Evolutionary conservation across 1,284 basidiomycete species (phyloP), one percentile per base, ranked within the genome.

Genomic region (Sporisorium iseilematis-ciliati): DNA sequence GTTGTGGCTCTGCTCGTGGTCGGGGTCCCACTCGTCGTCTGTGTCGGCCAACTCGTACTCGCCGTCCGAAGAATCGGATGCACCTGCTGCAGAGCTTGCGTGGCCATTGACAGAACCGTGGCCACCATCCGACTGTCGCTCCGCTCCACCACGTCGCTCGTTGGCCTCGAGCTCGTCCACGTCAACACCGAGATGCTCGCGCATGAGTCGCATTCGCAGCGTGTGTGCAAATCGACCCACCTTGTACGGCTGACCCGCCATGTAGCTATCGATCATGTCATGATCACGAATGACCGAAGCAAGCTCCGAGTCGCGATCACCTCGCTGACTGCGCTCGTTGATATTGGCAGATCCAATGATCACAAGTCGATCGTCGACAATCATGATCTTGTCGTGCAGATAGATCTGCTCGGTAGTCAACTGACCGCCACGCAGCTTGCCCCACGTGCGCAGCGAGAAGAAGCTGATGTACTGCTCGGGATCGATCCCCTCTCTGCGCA

Each of bases 281-380:
- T 95, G 97, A 83, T 99, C 96, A 64, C 95, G 89, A 57, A 99
- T 92, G 50, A 99, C 91, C 43, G 92, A 91, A 5, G 95, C 93
- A 21, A 99, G 87, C 85, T 99, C 96, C 6, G 95, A 97, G 86
- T 99, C 96, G 46, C 97, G 91, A 85, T 99, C 96, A 41, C 96
- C 96, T 23, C 94, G 89, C 85, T 95, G 93, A 33, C 93, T 96
- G 35, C 96, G 91, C 86, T 99, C 96, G 84, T 99, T 99, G 88
- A 99, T 96, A 85, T 99, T 99, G 20, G 96, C 96, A 64, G 95
- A 97, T n/a, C 96, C 96, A 78, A 97, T 97, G 75, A 99, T 94
- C n/a, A 91, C 95, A 46, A 97, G 88, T 35, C 95, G 91, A 83
- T 99, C 96, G 84, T 99, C 97, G 11, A 98, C 94, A 59, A 99